Conservation (phyloP, 2,329 filamentous ascomycete species). For the Colletotrichum godetiae region DNA sequence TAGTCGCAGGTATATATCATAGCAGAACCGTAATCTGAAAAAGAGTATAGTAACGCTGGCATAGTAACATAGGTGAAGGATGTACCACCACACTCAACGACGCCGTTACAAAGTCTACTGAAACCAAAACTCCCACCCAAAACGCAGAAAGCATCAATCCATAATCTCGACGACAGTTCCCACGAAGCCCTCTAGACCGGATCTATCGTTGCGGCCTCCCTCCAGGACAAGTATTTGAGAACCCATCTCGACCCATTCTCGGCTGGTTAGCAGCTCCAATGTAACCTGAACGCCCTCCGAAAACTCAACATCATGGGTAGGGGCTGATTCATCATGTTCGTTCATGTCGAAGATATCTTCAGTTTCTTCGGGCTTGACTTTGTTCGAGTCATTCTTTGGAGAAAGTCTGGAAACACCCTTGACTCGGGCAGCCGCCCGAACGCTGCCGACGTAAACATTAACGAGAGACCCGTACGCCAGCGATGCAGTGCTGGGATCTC, state of each 20-base stretch:
- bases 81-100: neutral
- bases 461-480: conserved; percentile 76
- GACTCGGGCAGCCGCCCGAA: conserved; percentile 84
- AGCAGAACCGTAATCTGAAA: neutral
- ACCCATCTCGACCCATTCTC: conserved; percentile 80
- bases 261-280: conserved; percentile 74
- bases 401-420: conserved; percentile 21
- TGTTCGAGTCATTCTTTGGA: neutral
- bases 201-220: conserved; percentile 74
- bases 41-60: neutral
- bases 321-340: conserved; percentile 51
- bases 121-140: conserved; percentile 31
- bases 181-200: conserved; percentile 78
- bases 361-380: conserved; percentile 52
- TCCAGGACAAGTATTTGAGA: conserved; percentile 78
- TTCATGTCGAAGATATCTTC: conserved; percentile 67
- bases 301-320: conserved; percentile 36
- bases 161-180: conserved; percentile 73
- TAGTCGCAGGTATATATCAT: conserved; percentile 7
- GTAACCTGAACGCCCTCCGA: conserved; percentile 64
- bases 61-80: neutral
- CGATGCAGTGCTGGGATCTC: conserved; percentile 69
- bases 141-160: conserved; percentile 53
- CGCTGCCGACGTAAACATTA: conserved; percentile 88
- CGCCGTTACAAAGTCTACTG: neutral